Evolutionary conservation across 352 stramenopile genomes (phyloP).

Genomic region (Pythium graminicola): DNA sequence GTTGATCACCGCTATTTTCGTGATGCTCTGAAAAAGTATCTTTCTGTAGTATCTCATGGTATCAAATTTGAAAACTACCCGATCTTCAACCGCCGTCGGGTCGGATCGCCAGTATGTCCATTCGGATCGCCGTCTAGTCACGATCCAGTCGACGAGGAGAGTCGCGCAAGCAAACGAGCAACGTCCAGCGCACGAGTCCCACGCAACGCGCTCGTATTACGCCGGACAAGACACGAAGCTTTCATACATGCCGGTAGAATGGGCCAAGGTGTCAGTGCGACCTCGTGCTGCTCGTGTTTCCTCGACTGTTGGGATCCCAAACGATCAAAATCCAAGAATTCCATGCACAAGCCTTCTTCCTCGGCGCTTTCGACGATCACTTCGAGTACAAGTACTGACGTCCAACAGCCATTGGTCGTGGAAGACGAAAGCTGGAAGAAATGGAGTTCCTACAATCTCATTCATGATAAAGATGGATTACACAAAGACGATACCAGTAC

Average conservation of each 20-base stretch:
- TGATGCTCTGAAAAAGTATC: background rate
- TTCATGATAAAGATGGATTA: conserved; percentile 32
- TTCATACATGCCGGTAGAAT: conserved; percentile 20
- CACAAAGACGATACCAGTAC: conserved; percentile 23
- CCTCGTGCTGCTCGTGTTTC: conserved; percentile 23
- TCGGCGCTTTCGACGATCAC: conserved; percentile 1
- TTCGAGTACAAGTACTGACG: conserved; percentile 3
- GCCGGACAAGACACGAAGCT: no score
- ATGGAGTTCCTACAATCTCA: conserved; percentile 70
- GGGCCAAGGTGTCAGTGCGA: conserved; percentile 29
- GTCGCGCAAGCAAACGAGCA: no score
- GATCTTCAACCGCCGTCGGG: conserved; percentile 10
- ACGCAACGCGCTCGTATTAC: background rate
- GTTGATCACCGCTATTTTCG: background rate
- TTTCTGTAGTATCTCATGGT: background rate
- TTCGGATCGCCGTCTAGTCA: background rate
- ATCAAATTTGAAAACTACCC: background rate
- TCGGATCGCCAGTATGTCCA: background rate
- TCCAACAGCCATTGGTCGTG: conserved; percentile 59
- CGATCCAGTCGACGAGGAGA: background rate
- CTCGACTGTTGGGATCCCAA: conserved; percentile 15
- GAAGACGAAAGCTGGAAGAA: conserved; percentile 82
- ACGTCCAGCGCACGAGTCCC: background rate
- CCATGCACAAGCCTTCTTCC: background rate
- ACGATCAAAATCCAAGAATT: background rate